Percentiles rank a stretch among this genome's conserved stretches.
Conservation (phyloP, 2,329 filamentous ascomycete genomes). For the Colletotrichum acutatum region DNA sequence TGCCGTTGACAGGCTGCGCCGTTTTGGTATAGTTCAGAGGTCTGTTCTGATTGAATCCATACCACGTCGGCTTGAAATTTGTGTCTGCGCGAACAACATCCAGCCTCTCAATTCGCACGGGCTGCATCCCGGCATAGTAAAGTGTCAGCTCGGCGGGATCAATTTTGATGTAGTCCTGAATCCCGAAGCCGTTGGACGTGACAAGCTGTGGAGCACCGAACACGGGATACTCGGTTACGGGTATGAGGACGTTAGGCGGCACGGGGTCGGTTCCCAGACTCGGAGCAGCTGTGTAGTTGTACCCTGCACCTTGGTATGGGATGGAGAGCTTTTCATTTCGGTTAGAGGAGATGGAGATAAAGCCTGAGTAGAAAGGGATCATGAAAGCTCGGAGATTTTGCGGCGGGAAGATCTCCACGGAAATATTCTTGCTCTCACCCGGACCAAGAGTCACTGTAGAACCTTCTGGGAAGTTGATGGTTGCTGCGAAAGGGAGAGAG, state of each 20-base stretch:
- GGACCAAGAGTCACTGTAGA: not conserved
- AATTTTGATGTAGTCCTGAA: not conserved
- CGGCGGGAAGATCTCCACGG: not conserved
- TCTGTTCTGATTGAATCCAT: not conserved
- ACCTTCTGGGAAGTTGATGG: not conserved
- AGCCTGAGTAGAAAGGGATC: not conserved
- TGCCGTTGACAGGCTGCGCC: not conserved
- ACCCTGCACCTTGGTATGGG: not conserved
- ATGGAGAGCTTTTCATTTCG: not conserved
- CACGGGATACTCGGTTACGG: not conserved
- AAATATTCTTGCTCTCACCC: not conserved
- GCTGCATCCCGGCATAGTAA: not conserved
- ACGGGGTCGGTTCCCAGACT: not conserved
- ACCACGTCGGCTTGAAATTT: not conserved
- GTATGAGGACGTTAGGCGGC: not conserved
- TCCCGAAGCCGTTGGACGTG: not conserved
- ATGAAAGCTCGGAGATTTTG: not conserved
- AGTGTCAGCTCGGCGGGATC: not conserved
- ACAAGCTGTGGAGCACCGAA: not conserved
- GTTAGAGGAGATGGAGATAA: not conserved
- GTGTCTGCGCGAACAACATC: not conserved
- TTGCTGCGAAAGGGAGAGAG: not conserved
- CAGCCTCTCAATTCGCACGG: not conserved
- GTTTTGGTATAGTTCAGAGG: not conserved
- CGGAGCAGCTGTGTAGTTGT: not conserved